Base-by-base conservation (phyloP, 306 rosid genomes). In the Acacia crassicarpa region DNA sequence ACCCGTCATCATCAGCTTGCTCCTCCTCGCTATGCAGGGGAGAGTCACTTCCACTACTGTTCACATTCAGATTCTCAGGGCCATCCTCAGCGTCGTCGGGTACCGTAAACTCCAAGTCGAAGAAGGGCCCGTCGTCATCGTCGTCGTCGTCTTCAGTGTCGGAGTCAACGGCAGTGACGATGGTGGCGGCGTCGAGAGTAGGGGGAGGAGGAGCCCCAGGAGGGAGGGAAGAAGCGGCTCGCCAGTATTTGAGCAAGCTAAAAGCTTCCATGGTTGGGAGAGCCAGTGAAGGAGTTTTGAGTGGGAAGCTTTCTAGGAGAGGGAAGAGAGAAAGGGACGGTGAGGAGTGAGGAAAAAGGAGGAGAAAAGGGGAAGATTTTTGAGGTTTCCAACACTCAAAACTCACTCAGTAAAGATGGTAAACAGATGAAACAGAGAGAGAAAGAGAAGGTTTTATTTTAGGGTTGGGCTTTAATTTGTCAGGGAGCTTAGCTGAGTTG, bases 181-280 rank as follows among this genome's bases (percentile, higher is more conserved):
- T 49, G 10, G 89, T 80, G 43, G 86, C 78, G 43, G 75, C 56
- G 54, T 38, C 73, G 9, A 79, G 11, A 72, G 41, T 41, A 30
- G 80, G 74, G 46, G 86, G 25, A 58, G 80, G 43, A 0, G 46
- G 38, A n/a, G 59, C 71, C 4, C 53, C 56, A 3, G 25, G 48
- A 3, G 66, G 89, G 13, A 43, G 32, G 2, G 74, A 12, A 4
- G 89, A 90, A 56, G 88, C 90, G 0, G 91, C 89, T 83, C 97
- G 79, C 99, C 97, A 93, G 86, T 93, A 92, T 83, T 92, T 95
- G 91, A 93, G 99, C 22, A 95, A 84, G 90, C 92, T 95, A 80
- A 95, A 95, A 87, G 97, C 92, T 92, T 95, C 99, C 99, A 95
- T 95, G 45, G 98, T 95, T 82, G 99, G 99, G 97, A 95, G 98